These are phyloP conservation scores for Cornus florida DNA, from an alignment of 148 eudicot genomes.

Conservation along the genomic window DNA sequence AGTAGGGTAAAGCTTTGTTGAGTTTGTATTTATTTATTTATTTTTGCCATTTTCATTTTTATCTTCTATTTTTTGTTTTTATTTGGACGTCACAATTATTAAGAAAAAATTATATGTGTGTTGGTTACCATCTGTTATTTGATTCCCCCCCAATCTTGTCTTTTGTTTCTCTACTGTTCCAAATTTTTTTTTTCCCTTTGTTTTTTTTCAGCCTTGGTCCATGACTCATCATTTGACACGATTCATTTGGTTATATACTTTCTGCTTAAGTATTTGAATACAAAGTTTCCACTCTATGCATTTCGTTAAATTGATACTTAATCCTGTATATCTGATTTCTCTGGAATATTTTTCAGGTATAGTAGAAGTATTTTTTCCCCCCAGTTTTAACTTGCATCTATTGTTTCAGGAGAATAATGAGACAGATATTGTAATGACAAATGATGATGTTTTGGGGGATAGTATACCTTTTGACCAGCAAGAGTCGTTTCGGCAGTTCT, in stretches of 20 bases:
- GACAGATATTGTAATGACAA: slow-evolving; percentile 53
- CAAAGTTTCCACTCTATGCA: neutral
- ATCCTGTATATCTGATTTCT: neutral
- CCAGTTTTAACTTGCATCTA: slow-evolving; percentile 4
- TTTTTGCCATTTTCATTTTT: too few species aligned
- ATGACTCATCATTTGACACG: neutral
- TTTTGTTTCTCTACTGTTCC: too few species aligned
- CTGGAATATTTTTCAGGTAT: neutral
- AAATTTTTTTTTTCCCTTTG: neutral
- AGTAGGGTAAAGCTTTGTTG: neutral
- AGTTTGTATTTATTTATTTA: too few species aligned
- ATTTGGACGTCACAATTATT: neutral
- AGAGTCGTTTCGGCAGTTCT: slow-evolving; percentile 56
- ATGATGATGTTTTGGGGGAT: slow-evolving; percentile 95
- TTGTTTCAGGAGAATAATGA: slow-evolving; percentile 72
- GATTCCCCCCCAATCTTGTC: neutral
- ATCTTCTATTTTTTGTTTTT: neutral
- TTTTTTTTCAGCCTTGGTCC: neutral
- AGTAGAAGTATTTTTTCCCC: neutral
- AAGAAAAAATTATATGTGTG: neutral
- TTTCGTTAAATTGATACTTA: neutral
- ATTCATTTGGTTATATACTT: neutral
- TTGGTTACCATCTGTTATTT: neutral
- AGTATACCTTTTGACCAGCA: slow-evolving; percentile 77
- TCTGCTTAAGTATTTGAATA: neutral